Percentiles rank a stretch among this genome's conserved stretches.
Evolutionary conservation across 169 alveolate genomes (phyloP).

Genomic region (Eimeria acervulina): DNA sequence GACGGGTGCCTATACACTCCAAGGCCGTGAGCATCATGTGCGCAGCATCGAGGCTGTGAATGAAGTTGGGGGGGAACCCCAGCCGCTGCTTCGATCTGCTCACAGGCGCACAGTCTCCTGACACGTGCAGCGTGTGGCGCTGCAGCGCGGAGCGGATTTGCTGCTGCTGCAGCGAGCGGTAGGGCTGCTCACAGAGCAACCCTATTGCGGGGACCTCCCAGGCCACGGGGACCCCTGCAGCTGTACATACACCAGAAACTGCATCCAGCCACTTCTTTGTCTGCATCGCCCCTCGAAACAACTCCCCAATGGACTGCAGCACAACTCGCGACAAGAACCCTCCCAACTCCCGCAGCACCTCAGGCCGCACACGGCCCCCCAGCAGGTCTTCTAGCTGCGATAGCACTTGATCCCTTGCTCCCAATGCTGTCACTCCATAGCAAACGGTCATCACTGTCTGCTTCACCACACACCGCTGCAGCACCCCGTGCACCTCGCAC

Average conservation of each 20-base stretch:
- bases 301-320: constrained; percentile 95
- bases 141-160: constrained; percentile 93
- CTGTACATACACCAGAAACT: constrained; percentile 94
- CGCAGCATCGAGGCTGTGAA: constrained; percentile 98
- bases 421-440: constrained; percentile 98
- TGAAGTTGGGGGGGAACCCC: constrained; percentile 98
- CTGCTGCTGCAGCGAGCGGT: constrained; percentile 90
- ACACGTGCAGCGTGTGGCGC: constrained; percentile 88
- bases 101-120: constrained; percentile 84
- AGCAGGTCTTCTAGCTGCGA: constrained; percentile 90
- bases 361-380: constrained; percentile 84
- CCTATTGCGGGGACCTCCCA: constrained; percentile 97
- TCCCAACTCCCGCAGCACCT: constrained; percentile 83
- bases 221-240: constrained; percentile 95
- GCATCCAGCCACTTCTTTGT: constrained; percentile 97
- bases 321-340: constrained; percentile 94
- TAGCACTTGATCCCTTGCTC: constrained; percentile 91
- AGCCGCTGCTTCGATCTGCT: constrained; percentile 93
- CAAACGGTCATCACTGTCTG: constrained; percentile 99
- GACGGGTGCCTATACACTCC: constrained; percentile 87
- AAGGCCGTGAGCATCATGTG: constrained; percentile 98
- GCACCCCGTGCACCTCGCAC: constrained; percentile 76
- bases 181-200: constrained; percentile 97
- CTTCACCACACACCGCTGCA: constrained; percentile 96
- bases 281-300: constrained; percentile 96